Percentiles rank a stretch among this genome's conserved stretches.
phyloP scores from a whole-genome alignment of 2,329 filamentous ascomycete species.

The Colletotrichum melonis region DNA sequence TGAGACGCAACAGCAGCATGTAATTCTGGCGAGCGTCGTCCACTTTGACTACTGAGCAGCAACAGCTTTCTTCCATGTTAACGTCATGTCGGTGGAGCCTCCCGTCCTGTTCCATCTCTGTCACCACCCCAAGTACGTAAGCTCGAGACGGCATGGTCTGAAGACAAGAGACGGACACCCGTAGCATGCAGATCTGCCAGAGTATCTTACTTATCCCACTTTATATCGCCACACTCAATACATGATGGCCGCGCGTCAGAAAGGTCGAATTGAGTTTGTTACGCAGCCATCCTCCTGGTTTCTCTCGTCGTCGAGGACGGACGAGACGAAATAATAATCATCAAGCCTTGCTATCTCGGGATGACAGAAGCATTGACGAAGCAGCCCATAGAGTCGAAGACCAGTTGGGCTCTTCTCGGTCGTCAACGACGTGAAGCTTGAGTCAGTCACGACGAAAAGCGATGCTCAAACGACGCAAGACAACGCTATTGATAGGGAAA shows the following conservation, averaged over 20 bases:
- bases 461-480: neutral
- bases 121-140: neutral
- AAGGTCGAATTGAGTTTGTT: constrained; percentile 27
- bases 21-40: neutral
- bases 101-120: neutral
- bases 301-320: neutral
- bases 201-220: neutral
- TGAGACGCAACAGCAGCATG: neutral
- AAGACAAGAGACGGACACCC: constrained; percentile 7
- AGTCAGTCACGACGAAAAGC: neutral
- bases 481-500: neutral
- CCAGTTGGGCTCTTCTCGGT: constrained; percentile 3
- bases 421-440: neutral
- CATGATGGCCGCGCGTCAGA: constrained; percentile 15
- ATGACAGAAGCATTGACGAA: constrained; percentile 29
- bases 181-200: neutral
- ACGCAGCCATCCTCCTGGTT: constrained; percentile 26
- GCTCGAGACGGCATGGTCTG: constrained; percentile 3
- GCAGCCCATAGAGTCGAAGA: constrained; percentile 2
- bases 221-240: neutral
- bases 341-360: constrained; percentile 3
- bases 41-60: neutral
- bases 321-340: neutral
- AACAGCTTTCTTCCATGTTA: neutral
- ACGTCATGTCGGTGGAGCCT: neutral